phyloP scores from a whole-genome alignment of 768 basidiomycete species.

The Crucibulum laeve region DNA sequence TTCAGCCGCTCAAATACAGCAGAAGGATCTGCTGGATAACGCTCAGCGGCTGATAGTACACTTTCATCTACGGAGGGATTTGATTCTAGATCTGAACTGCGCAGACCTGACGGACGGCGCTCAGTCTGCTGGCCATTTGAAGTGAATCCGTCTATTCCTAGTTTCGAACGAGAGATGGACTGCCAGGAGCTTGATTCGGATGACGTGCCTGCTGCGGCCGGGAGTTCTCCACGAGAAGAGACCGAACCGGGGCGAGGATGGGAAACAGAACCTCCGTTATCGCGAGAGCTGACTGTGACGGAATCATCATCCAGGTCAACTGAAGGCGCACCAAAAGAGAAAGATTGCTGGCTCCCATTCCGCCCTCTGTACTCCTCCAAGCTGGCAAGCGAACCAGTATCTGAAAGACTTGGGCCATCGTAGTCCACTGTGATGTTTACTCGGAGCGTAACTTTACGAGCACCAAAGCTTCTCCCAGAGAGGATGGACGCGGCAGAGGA shows the following conservation, averaged over 20 bases:
- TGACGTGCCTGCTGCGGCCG: background rate
- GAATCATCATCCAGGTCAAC: slow-evolving; percentile 65
- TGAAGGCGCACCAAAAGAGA: slow-evolving; percentile 40
- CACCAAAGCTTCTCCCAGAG: slow-evolving; percentile 64
- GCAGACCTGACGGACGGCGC: background rate
- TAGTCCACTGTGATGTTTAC: slow-evolving; percentile 82
- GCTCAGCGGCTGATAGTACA: slow-evolving; percentile 18
- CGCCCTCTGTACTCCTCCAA: slow-evolving; percentile 64
- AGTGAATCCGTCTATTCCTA: background rate
- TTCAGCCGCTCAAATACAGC: slow-evolving; percentile 56
- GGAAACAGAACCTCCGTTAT: slow-evolving; percentile 34
- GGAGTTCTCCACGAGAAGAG: slow-evolving; percentile 3
- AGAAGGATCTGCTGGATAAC: slow-evolving; percentile 35
- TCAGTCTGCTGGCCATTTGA: background rate
- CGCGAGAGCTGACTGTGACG: slow-evolving; percentile 71
- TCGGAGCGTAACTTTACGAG: slow-evolving; percentile 70
- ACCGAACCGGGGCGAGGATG: slow-evolving; percentile 4
- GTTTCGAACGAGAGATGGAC: background rate
- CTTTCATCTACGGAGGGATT: slow-evolving; percentile 16
- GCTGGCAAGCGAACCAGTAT: slow-evolving; percentile 79
- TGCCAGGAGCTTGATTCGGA: background rate
- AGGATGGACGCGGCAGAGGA: slow-evolving; percentile 74
- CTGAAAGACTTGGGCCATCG: slow-evolving; percentile 87
- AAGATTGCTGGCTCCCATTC: slow-evolving; percentile 55
- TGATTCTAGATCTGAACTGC: background rate